Percentiles rank a stretch among this genome's conserved stretches.
Conservation (phyloP, 1,139 yeast species). For the Yamadazyma sp. region DNA sequence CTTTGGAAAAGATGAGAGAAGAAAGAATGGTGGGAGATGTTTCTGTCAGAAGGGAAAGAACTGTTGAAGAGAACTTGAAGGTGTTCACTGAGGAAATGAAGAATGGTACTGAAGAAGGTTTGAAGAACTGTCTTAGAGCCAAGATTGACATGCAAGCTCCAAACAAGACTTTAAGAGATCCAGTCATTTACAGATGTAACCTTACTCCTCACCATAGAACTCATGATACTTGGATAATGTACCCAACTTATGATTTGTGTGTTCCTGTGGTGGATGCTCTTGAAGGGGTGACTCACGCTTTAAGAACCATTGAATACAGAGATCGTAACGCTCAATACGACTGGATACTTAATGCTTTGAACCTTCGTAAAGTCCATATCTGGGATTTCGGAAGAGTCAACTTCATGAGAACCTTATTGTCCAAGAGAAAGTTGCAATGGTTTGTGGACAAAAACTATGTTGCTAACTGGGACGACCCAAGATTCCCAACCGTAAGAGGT, state of each 20-base stretch:
- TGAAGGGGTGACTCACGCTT: slow-evolving; percentile 96
- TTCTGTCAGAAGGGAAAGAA: slow-evolving; percentile 84
- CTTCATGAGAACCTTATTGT: slow-evolving; percentile 88
- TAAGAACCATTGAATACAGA: slow-evolving; percentile 96
- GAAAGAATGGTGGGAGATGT: slow-evolving; percentile 97
- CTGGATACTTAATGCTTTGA: slow-evolving; percentile 83
- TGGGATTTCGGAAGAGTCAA: slow-evolving; percentile 98
- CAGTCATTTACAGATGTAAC: slow-evolving; percentile 95
- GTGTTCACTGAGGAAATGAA: slow-evolving; percentile 89
- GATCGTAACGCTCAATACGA: slow-evolving; percentile 97
- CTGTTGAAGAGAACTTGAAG: slow-evolving; percentile 84
- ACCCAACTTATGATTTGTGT: slow-evolving; percentile 98
- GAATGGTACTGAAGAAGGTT: slow-evolving; percentile 87
- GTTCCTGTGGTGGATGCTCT: slow-evolving; percentile 92
- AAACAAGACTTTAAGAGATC: slow-evolving; percentile 95
- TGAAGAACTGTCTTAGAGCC: slow-evolving; percentile 89
- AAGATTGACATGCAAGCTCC: slow-evolving; percentile 87
- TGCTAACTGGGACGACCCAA: slow-evolving; percentile 95
- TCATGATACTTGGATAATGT: slow-evolving; percentile 86
- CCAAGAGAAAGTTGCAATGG: slow-evolving; percentile 98
- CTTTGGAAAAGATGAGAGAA: slow-evolving; percentile 91
- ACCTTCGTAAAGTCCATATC: slow-evolving; percentile 85
- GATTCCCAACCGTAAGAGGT: slow-evolving; percentile 99
- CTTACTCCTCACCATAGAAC: slow-evolving; percentile 97
- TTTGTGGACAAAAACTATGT: slow-evolving; percentile 89